Conservation (phyloP, 2,329 filamentous ascomycete genomes). For the Diaporthe longicolla region DNA sequence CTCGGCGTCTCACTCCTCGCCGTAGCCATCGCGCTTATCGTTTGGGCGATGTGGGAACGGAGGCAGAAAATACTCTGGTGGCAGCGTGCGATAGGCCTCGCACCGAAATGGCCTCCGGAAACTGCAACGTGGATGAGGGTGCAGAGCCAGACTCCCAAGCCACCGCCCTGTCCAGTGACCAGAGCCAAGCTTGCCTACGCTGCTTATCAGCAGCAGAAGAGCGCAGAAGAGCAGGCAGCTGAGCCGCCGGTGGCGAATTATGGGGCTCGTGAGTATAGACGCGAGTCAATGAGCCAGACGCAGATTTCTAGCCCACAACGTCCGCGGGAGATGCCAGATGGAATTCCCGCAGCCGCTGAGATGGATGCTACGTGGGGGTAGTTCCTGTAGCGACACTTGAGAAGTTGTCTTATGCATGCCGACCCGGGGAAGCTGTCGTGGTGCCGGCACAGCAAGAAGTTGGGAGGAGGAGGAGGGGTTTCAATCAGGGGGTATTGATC, state of each 20-base stretch:
- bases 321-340: constrained; percentile 22
- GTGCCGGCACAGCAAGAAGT: neutral
- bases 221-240: neutral
- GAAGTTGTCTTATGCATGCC: no score
- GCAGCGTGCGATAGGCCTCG: constrained; percentile 1
- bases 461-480: no score
- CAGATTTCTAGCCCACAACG: neutral
- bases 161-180: constrained; percentile 6
- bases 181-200: neutral
- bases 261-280: neutral
- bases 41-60: constrained; percentile 33
- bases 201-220: neutral
- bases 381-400: neutral
- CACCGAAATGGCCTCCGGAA: neutral
- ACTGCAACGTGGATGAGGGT: neutral
- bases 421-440: neutral
- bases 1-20: neutral
- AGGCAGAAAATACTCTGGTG: constrained; percentile 28
- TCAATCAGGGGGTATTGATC: no score
- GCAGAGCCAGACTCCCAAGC: neutral
- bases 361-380: constrained; percentile 14
- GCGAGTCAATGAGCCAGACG: neutral
- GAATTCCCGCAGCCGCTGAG: constrained; percentile 36
- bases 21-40: neutral
- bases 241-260: neutral